Percentiles rank a stretch among this genome's conserved stretches.
phyloP scores from a whole-genome alignment of 176 grass and related monocot genomes.

The Ensete ventricosum region DNA sequence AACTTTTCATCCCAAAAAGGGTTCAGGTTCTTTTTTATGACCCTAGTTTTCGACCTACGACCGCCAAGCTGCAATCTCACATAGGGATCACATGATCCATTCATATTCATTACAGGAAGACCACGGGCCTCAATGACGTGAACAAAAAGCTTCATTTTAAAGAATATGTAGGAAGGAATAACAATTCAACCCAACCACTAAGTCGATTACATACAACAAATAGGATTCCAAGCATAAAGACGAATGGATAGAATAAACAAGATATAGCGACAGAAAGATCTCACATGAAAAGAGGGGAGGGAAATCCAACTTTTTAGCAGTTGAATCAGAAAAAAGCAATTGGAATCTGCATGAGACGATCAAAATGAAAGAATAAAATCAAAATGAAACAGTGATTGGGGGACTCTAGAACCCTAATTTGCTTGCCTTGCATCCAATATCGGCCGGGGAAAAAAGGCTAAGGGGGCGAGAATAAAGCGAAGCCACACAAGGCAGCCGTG shows the following conservation, averaged over 20 bases:
- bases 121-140: conserved; percentile 66
- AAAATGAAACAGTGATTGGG: not conserved
- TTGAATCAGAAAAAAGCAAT: not conserved
- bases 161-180: not conserved
- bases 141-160: conserved; percentile 54
- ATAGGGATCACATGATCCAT: conserved; percentile 72
- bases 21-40: conserved; percentile 77
- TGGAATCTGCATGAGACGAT: not conserved
- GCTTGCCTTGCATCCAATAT: no score
- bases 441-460: not conserved
- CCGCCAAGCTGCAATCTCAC: conserved; percentile 73
- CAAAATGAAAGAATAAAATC: not conserved
- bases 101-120: conserved; percentile 61
- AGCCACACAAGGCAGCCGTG: not conserved
- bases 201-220: not conserved
- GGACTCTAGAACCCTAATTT: not conserved
- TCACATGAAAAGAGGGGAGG: not conserved
- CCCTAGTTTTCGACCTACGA: conserved; percentile 65
- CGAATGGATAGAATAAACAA: not conserved
- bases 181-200: not conserved
- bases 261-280: not conserved
- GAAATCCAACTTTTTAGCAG: not conserved
- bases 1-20: conserved; percentile 92
- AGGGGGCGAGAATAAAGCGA: not conserved
- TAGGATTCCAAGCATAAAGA: not conserved